Conservation (phyloP, 768 basidiomycete genomes). For the Tephrocybe sp. region DNA sequence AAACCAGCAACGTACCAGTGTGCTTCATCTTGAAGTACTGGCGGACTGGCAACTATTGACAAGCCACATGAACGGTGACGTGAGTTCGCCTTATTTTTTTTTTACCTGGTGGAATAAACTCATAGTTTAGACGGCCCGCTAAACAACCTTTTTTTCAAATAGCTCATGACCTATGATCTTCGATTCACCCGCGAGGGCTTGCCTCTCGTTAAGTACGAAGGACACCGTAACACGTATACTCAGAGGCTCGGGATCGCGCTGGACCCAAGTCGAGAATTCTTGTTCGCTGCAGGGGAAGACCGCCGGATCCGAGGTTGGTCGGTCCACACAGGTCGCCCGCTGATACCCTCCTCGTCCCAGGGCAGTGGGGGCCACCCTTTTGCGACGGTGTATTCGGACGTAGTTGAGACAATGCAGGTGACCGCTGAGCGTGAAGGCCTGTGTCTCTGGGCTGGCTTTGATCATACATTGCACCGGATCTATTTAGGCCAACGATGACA, state of each 20-base stretch:
- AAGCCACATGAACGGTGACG: slow-evolving; percentile 61
- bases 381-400: slow-evolving; percentile 30
- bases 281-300: slow-evolving; percentile 75
- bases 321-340: slow-evolving; percentile 48
- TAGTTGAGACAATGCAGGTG: slow-evolving; percentile 51
- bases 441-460: slow-evolving; percentile 55
- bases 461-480: slow-evolving; percentile 45
- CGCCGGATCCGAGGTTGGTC: slow-evolving; percentile 68
- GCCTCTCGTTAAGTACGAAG: slow-evolving; percentile 49
- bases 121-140: neutral
- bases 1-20: slow-evolving; percentile 37
- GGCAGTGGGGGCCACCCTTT: slow-evolving; percentile 29
- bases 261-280: slow-evolving; percentile 54
- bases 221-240: slow-evolving; percentile 58
- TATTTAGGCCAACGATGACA: slow-evolving; percentile 29
- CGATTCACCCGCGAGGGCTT: slow-evolving; percentile 45
- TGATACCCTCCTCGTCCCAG: slow-evolving; percentile 23
- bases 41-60: slow-evolving; percentile 53
- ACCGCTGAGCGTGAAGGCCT: slow-evolving; percentile 37
- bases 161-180: slow-evolving; percentile 66
- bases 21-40: slow-evolving; percentile 52
- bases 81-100: slow-evolving; percentile 29
- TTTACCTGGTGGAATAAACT: neutral
- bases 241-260: slow-evolving; percentile 54
- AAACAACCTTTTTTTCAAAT: neutral